Base-by-base conservation (phyloP, 2,329 filamentous ascomycete genomes). In the Aspergillus fischeri region DNA sequence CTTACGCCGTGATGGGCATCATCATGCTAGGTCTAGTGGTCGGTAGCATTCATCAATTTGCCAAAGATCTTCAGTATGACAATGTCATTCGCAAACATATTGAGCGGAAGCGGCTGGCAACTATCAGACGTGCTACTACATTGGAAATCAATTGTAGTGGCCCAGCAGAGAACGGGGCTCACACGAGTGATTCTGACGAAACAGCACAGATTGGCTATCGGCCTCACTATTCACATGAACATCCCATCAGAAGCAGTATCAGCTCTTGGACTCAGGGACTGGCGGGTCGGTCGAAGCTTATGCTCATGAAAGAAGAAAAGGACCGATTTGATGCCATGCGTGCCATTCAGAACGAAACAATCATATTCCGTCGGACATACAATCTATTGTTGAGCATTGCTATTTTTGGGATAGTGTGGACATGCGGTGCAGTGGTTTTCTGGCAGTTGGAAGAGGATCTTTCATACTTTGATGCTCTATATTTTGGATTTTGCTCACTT, bases 21-120 rank as follows among this genome's bases (percentile, higher is more conserved):
- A 89, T 95, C 59, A 92, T 89, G 64, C 81, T 96, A 1, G 91
- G 90, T 84, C 79, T 96, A 25, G 88, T 95, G 55, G 87, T 96
- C 25, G 86, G 86, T 21, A 91, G 88, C 42, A 91, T 96, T 60
- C 84, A 90, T 35, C 89, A 80, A 47, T 87, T 88, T 58, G 82
- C 82, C 1, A 66, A 74, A 9, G 82, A 87, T 58, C 74, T 89
- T 29, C 82, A 83, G 25, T 78, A 83, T 51, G 81, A 86, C 59
- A 87, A 89, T 42, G 79, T 89, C 25, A 73, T 89, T 51, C 79
- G 80, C 55, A 81, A 80, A 44, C 86, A 88, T 65, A 74, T 85
- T 52, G 77, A 84, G 49, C 78, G 78, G 17, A 78, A 78, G 55
- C 80, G 86, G 49, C 75, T 77, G 52, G 74, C 78, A 28, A 86